Evolutionary conservation across 768 basidiomycete species (phyloP).

Genomic region (Boletus subparvulus): DNA sequence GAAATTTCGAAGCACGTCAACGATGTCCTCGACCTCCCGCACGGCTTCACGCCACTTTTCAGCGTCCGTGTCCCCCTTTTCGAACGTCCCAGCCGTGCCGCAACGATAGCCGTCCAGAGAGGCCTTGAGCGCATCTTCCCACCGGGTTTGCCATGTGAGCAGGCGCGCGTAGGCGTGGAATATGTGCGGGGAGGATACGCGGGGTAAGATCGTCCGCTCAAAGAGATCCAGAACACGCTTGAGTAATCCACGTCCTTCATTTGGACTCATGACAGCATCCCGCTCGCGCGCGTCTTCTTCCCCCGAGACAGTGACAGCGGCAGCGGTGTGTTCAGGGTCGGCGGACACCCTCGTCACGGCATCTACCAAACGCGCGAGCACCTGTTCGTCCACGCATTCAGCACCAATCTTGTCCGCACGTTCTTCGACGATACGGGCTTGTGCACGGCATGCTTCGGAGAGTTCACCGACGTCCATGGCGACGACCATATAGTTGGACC

Average conservation of each 20-base stretch:
- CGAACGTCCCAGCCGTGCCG: conserved; percentile 56
- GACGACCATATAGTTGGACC: conserved; percentile 96
- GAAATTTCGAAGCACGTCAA: conserved; percentile 79
- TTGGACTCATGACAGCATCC: conserved; percentile 42
- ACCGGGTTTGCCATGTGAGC: conserved; percentile 66
- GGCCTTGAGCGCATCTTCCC: conserved; percentile 78
- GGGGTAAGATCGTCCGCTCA: conserved; percentile 76
- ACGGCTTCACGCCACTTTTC: conserved; percentile 75
- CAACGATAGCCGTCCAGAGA: conserved; percentile 84
- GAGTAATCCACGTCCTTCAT: conserved; percentile 66
- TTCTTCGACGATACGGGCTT: conserved; percentile 74
- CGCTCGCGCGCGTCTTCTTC: conserved; percentile 14
- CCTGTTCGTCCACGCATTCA: conserved; percentile 76
- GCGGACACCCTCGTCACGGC: conserved; percentile 66
- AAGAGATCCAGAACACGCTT: conserved; percentile 72
- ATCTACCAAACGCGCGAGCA: conserved; percentile 85
- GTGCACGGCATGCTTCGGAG: conserved; percentile 80
- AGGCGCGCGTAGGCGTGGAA: conserved; percentile 85
- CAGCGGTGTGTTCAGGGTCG: conserved; percentile 30
- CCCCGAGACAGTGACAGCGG: conserved; percentile 4
- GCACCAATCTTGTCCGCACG: conserved; percentile 43
- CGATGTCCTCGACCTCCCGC: conserved; percentile 76
- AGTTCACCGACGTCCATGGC: conserved; percentile 92
- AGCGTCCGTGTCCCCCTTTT: conserved; percentile 66
- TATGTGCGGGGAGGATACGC: conserved; percentile 73